phyloP scores from a whole-genome alignment of 352 stramenopile genomes.

The Sclerospora graminicola region DNA sequence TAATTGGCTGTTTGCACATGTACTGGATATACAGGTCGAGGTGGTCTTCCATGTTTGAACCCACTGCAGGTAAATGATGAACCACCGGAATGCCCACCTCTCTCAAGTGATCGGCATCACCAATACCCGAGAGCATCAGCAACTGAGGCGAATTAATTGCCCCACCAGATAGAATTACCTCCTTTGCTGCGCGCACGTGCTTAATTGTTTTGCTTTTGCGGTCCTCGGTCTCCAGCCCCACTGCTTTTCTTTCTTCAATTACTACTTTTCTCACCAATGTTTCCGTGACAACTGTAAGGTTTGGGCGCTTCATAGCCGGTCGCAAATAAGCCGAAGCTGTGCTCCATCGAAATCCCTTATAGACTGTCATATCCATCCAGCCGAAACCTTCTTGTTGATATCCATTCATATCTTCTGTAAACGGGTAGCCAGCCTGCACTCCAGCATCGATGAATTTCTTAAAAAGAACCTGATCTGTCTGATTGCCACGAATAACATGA shows the following conservation, averaged over 20 bases:
- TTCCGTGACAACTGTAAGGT: slow-evolving; percentile 71
- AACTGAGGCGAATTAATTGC: slow-evolving; percentile 86
- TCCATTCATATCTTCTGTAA: slow-evolving; percentile 86
- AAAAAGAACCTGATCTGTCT: slow-evolving; percentile 80
- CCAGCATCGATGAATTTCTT: slow-evolving; percentile 85
- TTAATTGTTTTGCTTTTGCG: slow-evolving; percentile 42
- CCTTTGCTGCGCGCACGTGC: slow-evolving; percentile 61
- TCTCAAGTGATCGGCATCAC: slow-evolving; percentile 60
- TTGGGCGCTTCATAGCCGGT: slow-evolving; percentile 50
- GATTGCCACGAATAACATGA: slow-evolving; percentile 63
- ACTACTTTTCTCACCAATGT: slow-evolving; percentile 79
- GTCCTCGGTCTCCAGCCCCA: slow-evolving; percentile 64
- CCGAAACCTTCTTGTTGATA: slow-evolving; percentile 85
- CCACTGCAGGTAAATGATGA: slow-evolving; percentile 67
- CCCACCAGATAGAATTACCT: slow-evolving; percentile 81
- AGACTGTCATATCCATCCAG: slow-evolving; percentile 86
- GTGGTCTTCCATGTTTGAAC: slow-evolving; percentile 86
- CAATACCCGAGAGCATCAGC: slow-evolving; percentile 83
- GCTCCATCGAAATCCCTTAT: slow-evolving; percentile 75
- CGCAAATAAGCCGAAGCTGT: slow-evolving; percentile 65
- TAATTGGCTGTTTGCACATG: slow-evolving; percentile 82
- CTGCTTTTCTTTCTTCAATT: slow-evolving; percentile 69
- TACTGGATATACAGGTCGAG: slow-evolving; percentile 86
- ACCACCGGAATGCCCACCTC: slow-evolving; percentile 66
- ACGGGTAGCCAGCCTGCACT: slow-evolving; percentile 75